Conservation (phyloP, 352 stramenopile genomes). For the Phytophthora chlamydospora region DNA sequence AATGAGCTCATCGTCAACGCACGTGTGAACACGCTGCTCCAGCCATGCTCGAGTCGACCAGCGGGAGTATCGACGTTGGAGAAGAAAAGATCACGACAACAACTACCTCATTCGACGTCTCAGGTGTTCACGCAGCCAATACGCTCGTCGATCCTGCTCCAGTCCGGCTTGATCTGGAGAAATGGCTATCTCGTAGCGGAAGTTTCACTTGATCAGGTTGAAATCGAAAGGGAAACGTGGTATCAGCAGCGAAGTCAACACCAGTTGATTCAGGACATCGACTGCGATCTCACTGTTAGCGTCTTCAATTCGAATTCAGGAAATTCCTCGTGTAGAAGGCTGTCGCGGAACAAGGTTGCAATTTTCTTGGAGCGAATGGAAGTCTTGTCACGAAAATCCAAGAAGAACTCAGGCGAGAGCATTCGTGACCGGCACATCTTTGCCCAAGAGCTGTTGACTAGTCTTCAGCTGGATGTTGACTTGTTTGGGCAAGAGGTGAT, state of each 20-base stretch:
- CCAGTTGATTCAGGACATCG: constrained; percentile 25
- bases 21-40: constrained; percentile 38
- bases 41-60: constrained; percentile 18
- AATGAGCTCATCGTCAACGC: constrained; percentile 49
- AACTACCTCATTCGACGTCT: constrained; percentile 21
- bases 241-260: constrained; percentile 8
- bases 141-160: constrained; percentile 35
- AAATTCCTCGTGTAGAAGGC: constrained; percentile 23
- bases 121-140: constrained; percentile 17
- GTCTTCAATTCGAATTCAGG: constrained; percentile 55
- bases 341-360: constrained; percentile 27
- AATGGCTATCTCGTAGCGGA: constrained; percentile 55
- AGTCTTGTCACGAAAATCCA: background rate
- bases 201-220: constrained; percentile 28
- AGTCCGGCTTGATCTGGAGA: constrained; percentile 65
- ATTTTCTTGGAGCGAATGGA: constrained; percentile 17
- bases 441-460: constrained; percentile 38
- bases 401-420: background rate
- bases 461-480: constrained; percentile 62
- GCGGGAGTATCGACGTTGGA: constrained; percentile 16
- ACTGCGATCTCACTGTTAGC: constrained; percentile 39
- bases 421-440: constrained; percentile 36
- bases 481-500: constrained; percentile 62
- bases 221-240: constrained; percentile 1
- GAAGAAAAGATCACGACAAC: constrained; percentile 31